These are phyloP conservation scores for Aspergillus sp. DNA, from an alignment of 2,329 filamentous ascomycete species.

Conservation along the genomic window DNA sequence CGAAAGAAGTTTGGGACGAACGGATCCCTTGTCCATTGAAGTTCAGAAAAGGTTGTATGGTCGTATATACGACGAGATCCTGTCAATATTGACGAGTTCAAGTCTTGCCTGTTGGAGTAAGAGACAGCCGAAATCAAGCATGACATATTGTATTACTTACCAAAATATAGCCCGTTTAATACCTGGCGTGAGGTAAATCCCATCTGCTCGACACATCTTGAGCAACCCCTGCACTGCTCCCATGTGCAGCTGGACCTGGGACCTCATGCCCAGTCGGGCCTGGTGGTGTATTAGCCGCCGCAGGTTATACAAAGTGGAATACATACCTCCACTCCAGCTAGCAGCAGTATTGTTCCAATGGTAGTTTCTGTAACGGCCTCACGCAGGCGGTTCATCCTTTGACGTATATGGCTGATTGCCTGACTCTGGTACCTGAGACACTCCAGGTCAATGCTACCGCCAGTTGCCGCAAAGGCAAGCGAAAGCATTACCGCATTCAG, in stretches of 20 bases:
- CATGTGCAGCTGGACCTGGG: slow-evolving; percentile 6
- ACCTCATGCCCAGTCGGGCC: background rate
- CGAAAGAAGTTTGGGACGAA: background rate
- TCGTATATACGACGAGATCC: background rate
- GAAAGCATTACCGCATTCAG: slow-evolving; percentile 3
- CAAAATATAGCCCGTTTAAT: slow-evolving; percentile 7
- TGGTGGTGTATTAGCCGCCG: background rate
- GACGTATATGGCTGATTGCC: slow-evolving; percentile 3
- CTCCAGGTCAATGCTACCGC: background rate
- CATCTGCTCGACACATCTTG: background rate
- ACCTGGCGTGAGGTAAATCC: slow-evolving; percentile 1
- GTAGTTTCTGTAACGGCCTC: slow-evolving; percentile 2
- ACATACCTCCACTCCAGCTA: slow-evolving; percentile 1
- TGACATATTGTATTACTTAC: background rate
- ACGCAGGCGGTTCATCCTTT: background rate
- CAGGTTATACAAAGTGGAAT: background rate
- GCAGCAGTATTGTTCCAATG: slow-evolving; percentile 3
- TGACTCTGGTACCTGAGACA: slow-evolving; percentile 4
- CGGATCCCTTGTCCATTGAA: background rate
- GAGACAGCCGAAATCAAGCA: background rate
- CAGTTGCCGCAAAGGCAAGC: background rate
- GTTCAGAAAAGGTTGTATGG: background rate
- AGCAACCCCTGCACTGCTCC: slow-evolving; percentile 4
- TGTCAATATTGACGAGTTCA: background rate
- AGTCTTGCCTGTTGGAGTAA: slow-evolving; percentile 1